Base-by-base conservation (phyloP, 768 basidiomycete genomes). In the Phylloporus sp. region DNA sequence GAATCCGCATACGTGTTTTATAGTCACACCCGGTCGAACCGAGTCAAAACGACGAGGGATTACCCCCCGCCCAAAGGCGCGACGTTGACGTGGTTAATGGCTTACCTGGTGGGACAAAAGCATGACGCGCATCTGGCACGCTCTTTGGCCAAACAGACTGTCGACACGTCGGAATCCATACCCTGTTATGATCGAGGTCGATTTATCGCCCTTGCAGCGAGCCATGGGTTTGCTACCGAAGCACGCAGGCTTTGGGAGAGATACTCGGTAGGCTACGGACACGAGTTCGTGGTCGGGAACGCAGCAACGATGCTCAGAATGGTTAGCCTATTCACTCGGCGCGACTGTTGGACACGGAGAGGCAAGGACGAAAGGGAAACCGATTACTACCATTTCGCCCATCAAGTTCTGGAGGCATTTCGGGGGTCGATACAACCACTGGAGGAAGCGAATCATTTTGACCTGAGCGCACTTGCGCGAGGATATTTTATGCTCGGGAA, bases 381-480 rank as follows among this genome's bases (percentile, higher is more conserved):
- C 2, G 49, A 55, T 6, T 53, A 62, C 38, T 46, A 46, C n/a
- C 52, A 51, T 17, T 82, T 84, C 54, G 68, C 72, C 18, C 59
- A 69, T 38, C 70, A 57, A 23, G 71, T 86, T 48, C 50, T 82
- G 24, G 52, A 53, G 14, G 67, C 67, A 33, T 86, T 72, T 63
- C 65, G 57, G 24, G 41, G 60, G 28, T 58, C 61, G 38, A 75
- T 80, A 57, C 59, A 68, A 24, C 79, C 84, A 8, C 54, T 84
- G 39, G 50, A 62, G 17, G 41, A 65, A 18, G 78, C 80, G 3
- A 55, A 64, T 31, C 83, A 81, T 63, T 65, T 57, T 39, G 66
- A 69, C 41, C 58, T 88, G 49, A 86, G 77, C 38, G 74, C 82
- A 9, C 69, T 84, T 28, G 82, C 83, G 2, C 75, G 83, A 47